These are phyloP conservation scores for Aulographum hederae DNA, from an alignment of 2,329 filamentous ascomycete genomes.

Conservation along the genomic window DNA sequence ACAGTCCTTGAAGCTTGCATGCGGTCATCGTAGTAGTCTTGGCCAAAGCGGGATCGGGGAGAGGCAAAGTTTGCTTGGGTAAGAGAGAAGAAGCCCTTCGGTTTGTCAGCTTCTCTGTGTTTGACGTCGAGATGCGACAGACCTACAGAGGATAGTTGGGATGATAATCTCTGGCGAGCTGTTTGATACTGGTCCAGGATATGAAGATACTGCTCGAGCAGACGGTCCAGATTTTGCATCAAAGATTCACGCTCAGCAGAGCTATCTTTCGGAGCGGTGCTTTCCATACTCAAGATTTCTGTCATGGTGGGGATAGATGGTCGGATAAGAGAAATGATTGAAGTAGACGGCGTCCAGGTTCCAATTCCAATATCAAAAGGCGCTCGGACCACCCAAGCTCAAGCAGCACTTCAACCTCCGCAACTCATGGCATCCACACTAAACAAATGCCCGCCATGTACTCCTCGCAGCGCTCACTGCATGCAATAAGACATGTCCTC, in stretches of 20 bases:
- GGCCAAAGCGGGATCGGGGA: conserved; percentile 45
- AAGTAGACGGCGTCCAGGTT: too few species aligned
- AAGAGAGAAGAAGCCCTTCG: conserved; percentile 30
- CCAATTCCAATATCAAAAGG: too few species aligned
- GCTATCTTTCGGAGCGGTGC: neutral
- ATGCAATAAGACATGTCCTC: too few species aligned
- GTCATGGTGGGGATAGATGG: neutral
- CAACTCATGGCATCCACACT: too few species aligned
- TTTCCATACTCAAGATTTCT: neutral
- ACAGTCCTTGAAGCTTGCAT: too few species aligned
- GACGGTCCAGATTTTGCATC: conserved; percentile 32
- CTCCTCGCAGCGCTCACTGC: too few species aligned
- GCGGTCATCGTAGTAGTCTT: conserved; percentile 53
- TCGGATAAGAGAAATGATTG: too few species aligned
- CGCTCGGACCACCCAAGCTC: too few species aligned
- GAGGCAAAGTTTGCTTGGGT: conserved; percentile 60
- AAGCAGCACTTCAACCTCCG: too few species aligned
- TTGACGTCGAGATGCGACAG: neutral
- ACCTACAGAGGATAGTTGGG: conserved; percentile 35
- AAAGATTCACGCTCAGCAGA: neutral
- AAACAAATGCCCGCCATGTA: too few species aligned
- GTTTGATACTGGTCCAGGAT: conserved; percentile 49
- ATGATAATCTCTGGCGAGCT: conserved; percentile 35
- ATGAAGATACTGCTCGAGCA: conserved; percentile 46
- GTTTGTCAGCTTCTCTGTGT: too few species aligned